Base-by-base conservation (phyloP, 2,329 filamentous ascomycete genomes). In the Fusarium tanahbumbuense region DNA sequence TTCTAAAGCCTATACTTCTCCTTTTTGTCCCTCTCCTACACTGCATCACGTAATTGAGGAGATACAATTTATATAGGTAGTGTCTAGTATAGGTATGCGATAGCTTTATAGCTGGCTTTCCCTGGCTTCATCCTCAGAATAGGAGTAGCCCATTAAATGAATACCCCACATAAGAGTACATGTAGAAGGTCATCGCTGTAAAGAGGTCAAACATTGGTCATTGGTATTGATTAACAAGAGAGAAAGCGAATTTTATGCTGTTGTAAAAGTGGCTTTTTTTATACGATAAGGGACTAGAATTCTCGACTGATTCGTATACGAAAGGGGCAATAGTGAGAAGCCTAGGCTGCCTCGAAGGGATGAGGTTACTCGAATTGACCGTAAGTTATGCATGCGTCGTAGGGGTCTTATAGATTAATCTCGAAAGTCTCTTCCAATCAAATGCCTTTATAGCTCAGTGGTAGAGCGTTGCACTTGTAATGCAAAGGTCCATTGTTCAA, bases 401-500 rank as follows among this genome's bases (percentile, higher is more conserved):
- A 37, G 3, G 10, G 34, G 4, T n/a, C 11, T 6, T 49, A 32
- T 49, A 34, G 3, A 13, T 20, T 6, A 20, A 18, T 22, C 2
- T 10, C 12, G 2, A 11, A 10, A 23, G 2, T 7, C 5, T 16
- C 20, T 15, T 20, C 8, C 22, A 25, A 18, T 18, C 18, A 65
- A 42, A 7, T n/a, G 65, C 66, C 66, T 64, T 50, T 68, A 68
- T 70, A 70, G 67, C 67, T 70, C 67, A 70, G 67, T 67, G 67
- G 67, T 70, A 70, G 61, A 70, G 67, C 67, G 67, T 70, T 63
- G 67, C 67, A 70, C 67, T 70, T 70, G 67, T 70, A 70, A 70
- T 70, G 67, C 67, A 62, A 70, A 70, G 67, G 67, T 70, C 67
- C 67, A 70, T 70, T 55, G 67, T 70, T 70, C 68, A 70, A 70